These are phyloP conservation scores for Xerocomus spinulosus DNA, from an alignment of 768 basidiomycete genomes.

Conservation along the genomic window DNA sequence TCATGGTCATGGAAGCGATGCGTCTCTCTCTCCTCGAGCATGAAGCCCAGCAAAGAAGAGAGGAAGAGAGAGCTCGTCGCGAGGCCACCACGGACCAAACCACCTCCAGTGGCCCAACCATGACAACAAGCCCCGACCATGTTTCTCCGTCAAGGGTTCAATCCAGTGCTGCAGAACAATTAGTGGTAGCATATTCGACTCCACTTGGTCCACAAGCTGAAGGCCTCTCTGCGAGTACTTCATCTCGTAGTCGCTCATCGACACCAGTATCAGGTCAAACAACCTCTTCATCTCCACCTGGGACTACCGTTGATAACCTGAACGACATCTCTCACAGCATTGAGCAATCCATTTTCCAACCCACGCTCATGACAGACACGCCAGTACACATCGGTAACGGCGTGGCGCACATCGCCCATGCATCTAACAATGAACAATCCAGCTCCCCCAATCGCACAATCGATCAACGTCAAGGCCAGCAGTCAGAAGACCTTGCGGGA, in stretches of 20 bases:
- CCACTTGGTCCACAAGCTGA: constrained; percentile 11
- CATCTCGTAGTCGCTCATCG: constrained; percentile 23
- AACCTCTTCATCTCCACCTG: constrained; percentile 26
- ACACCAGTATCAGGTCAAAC: constrained; percentile 35
- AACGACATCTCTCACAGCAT: constrained; percentile 27
- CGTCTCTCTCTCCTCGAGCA: constrained; percentile 90
- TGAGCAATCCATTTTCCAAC: constrained; percentile 18
- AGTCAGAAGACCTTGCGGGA: constrained; percentile 8
- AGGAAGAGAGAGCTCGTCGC: constrained; percentile 63
- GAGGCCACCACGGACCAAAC: constrained; percentile 38
- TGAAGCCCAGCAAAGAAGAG: constrained; percentile 84
- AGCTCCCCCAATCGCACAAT: constrained; percentile 1
- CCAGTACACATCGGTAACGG: constrained; percentile 7
- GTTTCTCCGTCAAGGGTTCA: constrained; percentile 4
- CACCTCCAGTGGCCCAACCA: constrained; percentile 22
- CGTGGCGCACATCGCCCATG: constrained; percentile 7
- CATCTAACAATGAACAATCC: constrained; percentile 10
- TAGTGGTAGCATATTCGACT: background rate
- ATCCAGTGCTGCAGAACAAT: constrained; percentile 2
- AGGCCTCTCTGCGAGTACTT: constrained; percentile 7
- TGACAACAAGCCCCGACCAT: constrained; percentile 4
- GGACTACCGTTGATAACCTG: constrained; percentile 24
- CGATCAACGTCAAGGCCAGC: constrained; percentile 5
- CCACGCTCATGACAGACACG: constrained; percentile 15
- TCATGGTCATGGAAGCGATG: constrained; percentile 99